Evolutionary conservation across 1,139 yeast species (phyloP), one percentile per base, ranked within the genome.

Genomic region (Taiozyma sp.): DNA sequence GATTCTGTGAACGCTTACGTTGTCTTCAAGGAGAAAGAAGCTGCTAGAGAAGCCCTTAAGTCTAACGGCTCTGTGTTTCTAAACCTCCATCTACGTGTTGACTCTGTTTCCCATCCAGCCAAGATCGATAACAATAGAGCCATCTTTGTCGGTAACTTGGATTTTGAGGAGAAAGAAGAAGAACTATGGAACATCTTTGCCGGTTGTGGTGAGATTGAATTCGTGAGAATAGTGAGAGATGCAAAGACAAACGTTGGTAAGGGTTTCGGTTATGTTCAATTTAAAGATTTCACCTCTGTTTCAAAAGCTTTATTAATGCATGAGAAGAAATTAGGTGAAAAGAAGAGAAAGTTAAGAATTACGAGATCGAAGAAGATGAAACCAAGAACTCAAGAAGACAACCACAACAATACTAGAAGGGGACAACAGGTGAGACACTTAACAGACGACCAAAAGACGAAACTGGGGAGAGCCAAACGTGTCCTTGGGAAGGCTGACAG

Each of bases 221-320:
- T 89, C 56, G 97, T 92, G 28, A 81, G 99, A 66, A 78, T 95
- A 49, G 81, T 95, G 38, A 83, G 99, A 65, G 99, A 95, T 67
- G 72, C 96, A 22, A 89, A 89, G 70, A 93, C 98, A 30, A 93
- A 95, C 63, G 75, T 93, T 56, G 99, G 99, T 59, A 95, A 93
- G 71, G 99, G 99, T 5, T 92, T 95, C 73, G 99, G 97, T 6
- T 88, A 91, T 67, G 91, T 95, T 36, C 98, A 93, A 70, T 95
- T 92, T 72, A 80, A 77, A 56, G 97, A 92, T 68, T 73, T 92
- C 28, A 79, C 85, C 53, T 77, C 86, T 41, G 97, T 95, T 14
- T 84, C 86, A 57, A 87, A 88, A 65, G 97, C 97, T 0, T 70
- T 95, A 53, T 69, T 90, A 56, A 72, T 90, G 55, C 80, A 92